Percentiles rank a stretch among this genome's conserved stretches.
phyloP scores from a whole-genome alignment of 2,329 filamentous ascomycete genomes.

The Neonectria sp. region DNA sequence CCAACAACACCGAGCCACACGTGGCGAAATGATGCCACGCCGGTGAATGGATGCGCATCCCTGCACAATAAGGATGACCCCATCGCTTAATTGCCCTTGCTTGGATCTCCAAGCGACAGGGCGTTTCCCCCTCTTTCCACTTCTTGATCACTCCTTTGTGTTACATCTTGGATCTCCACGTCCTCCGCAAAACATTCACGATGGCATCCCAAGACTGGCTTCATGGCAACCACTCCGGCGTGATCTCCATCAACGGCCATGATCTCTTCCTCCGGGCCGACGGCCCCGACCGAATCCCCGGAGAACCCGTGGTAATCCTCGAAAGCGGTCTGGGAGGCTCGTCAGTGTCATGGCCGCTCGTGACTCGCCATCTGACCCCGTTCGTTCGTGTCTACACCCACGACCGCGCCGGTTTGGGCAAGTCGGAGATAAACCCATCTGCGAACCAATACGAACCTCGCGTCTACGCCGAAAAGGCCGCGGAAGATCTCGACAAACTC shows the following conservation, averaged over 20 bases:
- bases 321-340: conserved; percentile 7
- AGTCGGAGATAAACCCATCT: conserved; percentile 2
- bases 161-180: background rate
- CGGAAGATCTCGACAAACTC: conserved; percentile 9
- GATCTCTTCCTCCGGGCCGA: conserved; percentile 3
- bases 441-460: conserved; percentile 7
- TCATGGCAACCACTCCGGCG: background rate
- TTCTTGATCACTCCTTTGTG: background rate
- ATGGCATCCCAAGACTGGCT: background rate
- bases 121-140: background rate
- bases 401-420: conserved; percentile 6
- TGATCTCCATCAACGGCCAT: background rate
- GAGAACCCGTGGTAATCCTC: conserved; percentile 4
- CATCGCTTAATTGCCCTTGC: no score
- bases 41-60: no score
- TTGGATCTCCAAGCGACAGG: background rate
- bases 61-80: no score
- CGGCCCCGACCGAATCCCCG: conserved; percentile 5
- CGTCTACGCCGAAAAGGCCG: conserved; percentile 8
- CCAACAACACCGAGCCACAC: no score
- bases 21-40: no score
- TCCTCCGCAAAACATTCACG: background rate
- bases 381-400: conserved; percentile 5
- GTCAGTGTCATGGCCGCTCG: background rate
- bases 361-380: conserved; percentile 3